phyloP scores from a whole-genome alignment of 2,329 filamentous ascomycete species.

The Drechslerella dactyloides region DNA sequence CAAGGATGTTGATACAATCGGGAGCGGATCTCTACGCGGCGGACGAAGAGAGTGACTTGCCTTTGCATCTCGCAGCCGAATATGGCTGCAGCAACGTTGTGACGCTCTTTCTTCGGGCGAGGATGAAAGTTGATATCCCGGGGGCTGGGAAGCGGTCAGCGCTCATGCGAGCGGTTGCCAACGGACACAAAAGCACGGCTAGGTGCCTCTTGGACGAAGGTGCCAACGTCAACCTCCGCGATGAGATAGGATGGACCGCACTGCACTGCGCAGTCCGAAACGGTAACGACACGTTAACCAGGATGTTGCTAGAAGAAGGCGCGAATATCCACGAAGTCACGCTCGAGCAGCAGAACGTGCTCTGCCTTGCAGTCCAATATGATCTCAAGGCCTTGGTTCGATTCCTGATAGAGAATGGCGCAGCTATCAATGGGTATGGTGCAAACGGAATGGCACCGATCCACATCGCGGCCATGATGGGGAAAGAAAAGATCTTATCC shows the following conservation, averaged over 20 bases:
- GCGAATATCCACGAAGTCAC: conserved; percentile 48
- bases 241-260: conserved; percentile 43
- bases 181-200: conserved; percentile 38
- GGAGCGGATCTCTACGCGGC: conserved; percentile 52
- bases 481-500: conserved; percentile 36
- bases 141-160: conserved; percentile 37
- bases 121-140: conserved; percentile 50
- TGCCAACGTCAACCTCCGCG: conserved; percentile 32
- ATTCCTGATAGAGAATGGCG: conserved; percentile 38
- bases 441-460: conserved; percentile 46
- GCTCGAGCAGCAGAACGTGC: conserved; percentile 36
- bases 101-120: conserved; percentile 53
- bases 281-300: conserved; percentile 46
- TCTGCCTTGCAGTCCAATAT: conserved; percentile 40
- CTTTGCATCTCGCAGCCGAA: conserved; percentile 55
- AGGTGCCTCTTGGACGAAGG: conserved; percentile 41
- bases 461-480: conserved; percentile 43
- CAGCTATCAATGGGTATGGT: conserved; percentile 45
- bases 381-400: conserved; percentile 39
- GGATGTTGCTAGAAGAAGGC: conserved; percentile 47
- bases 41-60: conserved; percentile 54
- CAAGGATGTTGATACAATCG: conserved; percentile 53
- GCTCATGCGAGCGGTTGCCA: conserved; percentile 43
- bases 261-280: conserved; percentile 42
- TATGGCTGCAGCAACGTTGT: conserved; percentile 54